These are phyloP conservation scores for Neofusicoccum sp. DNA, from an alignment of 2,329 filamentous ascomycete species.

Conservation along the genomic window DNA sequence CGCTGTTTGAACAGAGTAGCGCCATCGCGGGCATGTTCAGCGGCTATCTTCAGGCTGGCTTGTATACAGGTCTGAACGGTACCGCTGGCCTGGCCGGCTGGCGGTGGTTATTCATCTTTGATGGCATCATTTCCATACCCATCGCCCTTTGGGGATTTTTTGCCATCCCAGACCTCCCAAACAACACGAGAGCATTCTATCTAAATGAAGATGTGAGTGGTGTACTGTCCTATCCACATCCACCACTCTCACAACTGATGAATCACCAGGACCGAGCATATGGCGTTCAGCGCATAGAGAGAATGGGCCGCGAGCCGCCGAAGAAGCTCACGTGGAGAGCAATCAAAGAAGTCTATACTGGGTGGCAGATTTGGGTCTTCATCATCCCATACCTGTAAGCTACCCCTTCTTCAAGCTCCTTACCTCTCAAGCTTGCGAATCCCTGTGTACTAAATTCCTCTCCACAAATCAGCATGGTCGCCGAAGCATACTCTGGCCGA, in stretches of 20 bases:
- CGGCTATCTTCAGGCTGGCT: conserved; percentile 37
- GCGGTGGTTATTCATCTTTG: conserved; percentile 36
- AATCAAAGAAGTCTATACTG: conserved; percentile 4
- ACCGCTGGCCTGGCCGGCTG: conserved; percentile 30
- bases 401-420: background rate
- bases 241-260: background rate
- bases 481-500: conserved; percentile 4
- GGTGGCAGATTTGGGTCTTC: conserved; percentile 18
- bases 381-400: conserved; percentile 6
- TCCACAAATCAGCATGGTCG: conserved; percentile 1
- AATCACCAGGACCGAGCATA: conserved; percentile 7
- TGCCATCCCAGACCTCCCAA: conserved; percentile 34
- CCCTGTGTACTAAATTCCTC: background rate
- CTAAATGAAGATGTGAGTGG: conserved; percentile 25
- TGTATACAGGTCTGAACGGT: conserved; percentile 31
- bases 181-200: conserved; percentile 27
- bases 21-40: conserved; percentile 36
- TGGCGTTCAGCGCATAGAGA: conserved; percentile 7
- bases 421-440: background rate
- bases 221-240: background rate
- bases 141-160: conserved; percentile 34
- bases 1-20: conserved; percentile 32
- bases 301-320: conserved; percentile 8
- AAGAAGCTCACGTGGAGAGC: conserved; percentile 11
- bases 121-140: conserved; percentile 34